Conservation (phyloP, 805 yeast genomes). For the Metschnikowia colocasiae region DNA sequence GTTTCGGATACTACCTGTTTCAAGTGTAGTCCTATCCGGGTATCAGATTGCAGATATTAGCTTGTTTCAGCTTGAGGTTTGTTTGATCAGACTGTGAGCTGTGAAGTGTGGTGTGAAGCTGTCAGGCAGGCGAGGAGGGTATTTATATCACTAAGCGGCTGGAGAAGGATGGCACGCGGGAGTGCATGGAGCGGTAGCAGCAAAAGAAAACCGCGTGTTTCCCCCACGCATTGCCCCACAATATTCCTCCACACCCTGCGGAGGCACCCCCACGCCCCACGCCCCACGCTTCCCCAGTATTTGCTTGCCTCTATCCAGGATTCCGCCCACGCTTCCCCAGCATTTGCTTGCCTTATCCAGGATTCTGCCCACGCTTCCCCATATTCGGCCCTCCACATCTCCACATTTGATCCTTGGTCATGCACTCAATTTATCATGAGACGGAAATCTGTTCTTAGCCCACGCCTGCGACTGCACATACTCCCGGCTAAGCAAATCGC, state of each 20-base stretch:
- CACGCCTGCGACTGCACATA: not conserved
- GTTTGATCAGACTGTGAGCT: too few relatives aligned
- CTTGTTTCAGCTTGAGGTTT: too few relatives aligned
- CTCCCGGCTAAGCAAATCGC: not conserved
- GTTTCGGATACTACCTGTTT: too few relatives aligned
- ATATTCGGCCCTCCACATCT: not conserved
- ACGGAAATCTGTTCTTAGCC: not conserved
- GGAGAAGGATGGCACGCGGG: not conserved
- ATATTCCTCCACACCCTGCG: not conserved
- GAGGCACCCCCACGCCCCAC: not conserved
- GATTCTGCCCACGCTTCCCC: not conserved
- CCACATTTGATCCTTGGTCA: not conserved
- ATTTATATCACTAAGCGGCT: slow-evolving; percentile 3
- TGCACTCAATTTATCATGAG: too few relatives aligned
- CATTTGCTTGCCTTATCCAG: not conserved
- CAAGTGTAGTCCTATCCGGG: too few relatives aligned
- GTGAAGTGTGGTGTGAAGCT: too few relatives aligned
- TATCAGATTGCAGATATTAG: too few relatives aligned
- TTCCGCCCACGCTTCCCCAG: not conserved
- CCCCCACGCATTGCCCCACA: slow-evolving; percentile 4
- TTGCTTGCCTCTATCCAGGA: not conserved
- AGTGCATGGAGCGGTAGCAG: not conserved
- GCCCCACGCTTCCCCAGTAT: not conserved
- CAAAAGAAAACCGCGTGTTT: not conserved
- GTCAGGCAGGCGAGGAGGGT: not conserved